Base-by-base conservation (phyloP, 2,329 filamentous ascomycete species). In the Paracorniculantispora psalliotae region DNA sequence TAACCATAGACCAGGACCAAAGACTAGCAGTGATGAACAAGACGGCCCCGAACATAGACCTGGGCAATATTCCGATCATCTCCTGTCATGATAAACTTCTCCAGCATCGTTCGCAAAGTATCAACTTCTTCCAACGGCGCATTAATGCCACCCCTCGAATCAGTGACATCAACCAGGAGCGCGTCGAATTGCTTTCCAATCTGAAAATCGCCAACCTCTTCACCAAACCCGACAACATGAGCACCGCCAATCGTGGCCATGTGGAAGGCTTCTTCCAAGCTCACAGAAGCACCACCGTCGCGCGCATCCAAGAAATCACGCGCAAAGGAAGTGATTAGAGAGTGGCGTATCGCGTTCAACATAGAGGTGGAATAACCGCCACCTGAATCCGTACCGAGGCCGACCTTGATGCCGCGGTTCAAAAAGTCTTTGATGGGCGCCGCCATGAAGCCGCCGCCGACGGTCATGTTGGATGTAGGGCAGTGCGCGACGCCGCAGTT, bases 81-180 rank as follows among this genome's bases (percentile, higher is more conserved):
- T 0, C 82, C 84, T 2, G 83, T 86, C 82, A 87, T 86, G 30
- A 87, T 64, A 61, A 85, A 87, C 72, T 87, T 87, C 58, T 87
- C 82, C 60, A 86, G 81, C 19, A 84, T 71, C 0, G 71, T 78
- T 50, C 69, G 66, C 0, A 72, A 43, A 0, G 70, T 70, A 53
- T 87, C 83, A 0, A 70, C 71, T 0, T 81, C 77, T 61, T 85
- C 79, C 1, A 81, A 65, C 12, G 80, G 78, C 0, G 82, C 77
- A 74, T 82, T 84, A 2, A 80, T 69, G 0, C 79, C 78, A 17
- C 41, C 61, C 2, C 64, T 60, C 2, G 61, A 63, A 2, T 63
- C 59, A 21, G 65, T 64, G 15, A 79, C 75, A 48, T 78, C 73
- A 2, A 87, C 69, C 60, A 78, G 69, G 26, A 84, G 61, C 0